Base-by-base conservation (phyloP, 768 basidiomycete species). In the Trametes sanguinea region DNA sequence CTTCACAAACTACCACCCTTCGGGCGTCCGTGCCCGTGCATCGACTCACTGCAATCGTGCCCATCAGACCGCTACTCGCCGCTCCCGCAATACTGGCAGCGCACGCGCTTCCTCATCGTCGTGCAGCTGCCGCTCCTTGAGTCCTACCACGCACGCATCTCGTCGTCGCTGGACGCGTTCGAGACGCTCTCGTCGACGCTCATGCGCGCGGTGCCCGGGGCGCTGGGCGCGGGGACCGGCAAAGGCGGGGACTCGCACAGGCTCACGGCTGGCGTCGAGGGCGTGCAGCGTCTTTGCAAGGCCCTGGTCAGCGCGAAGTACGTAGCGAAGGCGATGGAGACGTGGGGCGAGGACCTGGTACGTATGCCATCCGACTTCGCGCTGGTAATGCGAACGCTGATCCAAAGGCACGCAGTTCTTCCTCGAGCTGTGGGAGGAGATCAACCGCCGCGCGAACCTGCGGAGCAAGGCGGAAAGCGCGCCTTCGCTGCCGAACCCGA, bases 291-390 rank as follows among this genome's bases (percentile, higher is more conserved):
- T 50, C 76, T 98, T 45, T 88, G 91, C 67, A 94, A 97, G 71
- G 95, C 94, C 2, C 76, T 90, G 16, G 74, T 97, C 11, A 95
- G 94, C 68, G 87, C 92, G 2, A 83, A 79, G 59, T 94, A 88
- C 73, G 79, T 96, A 29, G 81, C 82, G 63, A 76, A 76, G 30
- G 85, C 85, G 2, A 84, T 97, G 81, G 83, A 85, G 54, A 74
- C 73, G 5, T 98, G 95, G 95, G 89, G 89, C 29, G 96, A 99
- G 73, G 95, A 98, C 46, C 65, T 90, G 71, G 95, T 97, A 63
- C 68, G 89, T 67, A 3, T 39, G 33, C 43, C 22, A 22, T 22
- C 22, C 22, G 22, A 22, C 22, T 22, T 22, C 22, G 22, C 22
- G 22, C 22, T 1, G 22, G 22, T 22, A 22, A 53, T 44, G 45